Evolutionary conservation across 179 eudicot species (phyloP).

Genomic region (Beta lomatogona): DNA sequence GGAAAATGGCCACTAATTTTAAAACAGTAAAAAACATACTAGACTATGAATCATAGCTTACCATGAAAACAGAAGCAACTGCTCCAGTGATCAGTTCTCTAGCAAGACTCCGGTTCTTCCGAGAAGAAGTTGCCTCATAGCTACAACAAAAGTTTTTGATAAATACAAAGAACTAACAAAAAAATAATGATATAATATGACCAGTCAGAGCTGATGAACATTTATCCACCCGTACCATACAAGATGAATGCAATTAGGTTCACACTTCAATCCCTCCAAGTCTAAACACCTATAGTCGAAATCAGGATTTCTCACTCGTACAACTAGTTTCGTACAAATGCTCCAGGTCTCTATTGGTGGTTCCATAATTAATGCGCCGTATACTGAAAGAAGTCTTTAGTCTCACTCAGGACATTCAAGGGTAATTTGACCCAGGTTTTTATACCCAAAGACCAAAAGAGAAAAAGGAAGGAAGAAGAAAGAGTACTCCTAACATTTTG

Average conservation of each 20-base stretch:
- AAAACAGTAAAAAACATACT: not conserved
- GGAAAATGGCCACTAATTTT: not conserved
- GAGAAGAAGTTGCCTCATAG: conserved; percentile 91
- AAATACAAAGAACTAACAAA: not conserved
- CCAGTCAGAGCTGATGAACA: not conserved
- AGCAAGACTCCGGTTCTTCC: conserved; percentile 78
- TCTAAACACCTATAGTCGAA: too few species aligned
- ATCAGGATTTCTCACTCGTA: not conserved
- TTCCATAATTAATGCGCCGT: not conserved
- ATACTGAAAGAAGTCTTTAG: not conserved
- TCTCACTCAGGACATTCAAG: not conserved
- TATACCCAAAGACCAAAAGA: not conserved
- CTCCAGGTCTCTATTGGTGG: not conserved
- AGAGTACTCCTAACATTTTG: not conserved
- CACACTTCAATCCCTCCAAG: not conserved
- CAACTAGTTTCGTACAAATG: not conserved
- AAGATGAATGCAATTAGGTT: not conserved
- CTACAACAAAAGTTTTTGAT: conserved; percentile 36
- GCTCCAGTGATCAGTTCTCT: conserved; percentile 83
- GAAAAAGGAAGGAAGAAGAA: not conserved
- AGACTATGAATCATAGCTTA: conserved; percentile 21
- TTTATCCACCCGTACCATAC: not conserved
- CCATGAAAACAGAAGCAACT: conserved; percentile 89
- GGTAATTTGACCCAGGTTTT: not conserved
- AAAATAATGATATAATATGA: not conserved